Base-by-base conservation (phyloP, 1,284 basidiomycete genomes). In the Cutaneotrichosporon cutaneum region DNA sequence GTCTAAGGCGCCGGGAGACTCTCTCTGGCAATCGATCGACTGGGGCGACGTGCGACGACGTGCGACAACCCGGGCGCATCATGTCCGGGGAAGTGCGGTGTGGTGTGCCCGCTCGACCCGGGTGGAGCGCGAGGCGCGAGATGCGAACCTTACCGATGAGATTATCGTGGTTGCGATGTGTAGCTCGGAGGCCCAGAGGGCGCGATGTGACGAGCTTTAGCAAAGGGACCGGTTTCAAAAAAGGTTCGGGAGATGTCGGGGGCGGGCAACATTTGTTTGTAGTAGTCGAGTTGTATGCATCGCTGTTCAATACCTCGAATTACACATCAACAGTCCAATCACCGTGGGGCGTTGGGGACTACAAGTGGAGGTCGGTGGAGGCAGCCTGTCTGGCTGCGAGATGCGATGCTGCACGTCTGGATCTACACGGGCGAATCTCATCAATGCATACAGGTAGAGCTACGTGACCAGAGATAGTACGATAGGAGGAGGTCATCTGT, bases 21-120 rank as follows among this genome's bases (percentile, higher is more conserved):
- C n/a, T n/a, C n/a, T n/a, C n/a, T n/a, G n/a, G n/a, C n/a, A n/a
- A n/a, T n/a, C n/a, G n/a, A n/a, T n/a, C n/a, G n/a, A n/a, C 16
- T 13, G 18, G 16, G 4, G 39, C 16, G 16, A 13, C 5, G 35
- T 36, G 35, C 35, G 35, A 36, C 35, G 14, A 39, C 18, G 36
- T 5, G 14, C 13, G 33, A 33, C 33, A 13, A 36, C 39, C 30
- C 30, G 30, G 30, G 39, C 18, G 16, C 16, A 5, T 18, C 16
- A 42, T 42, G 39, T 42, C 39, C 39, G 39, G 39, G 39, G 39
- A 42, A 42, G 39, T 42, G 18, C 39, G 39, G 39, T 42, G 39
- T 18, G 39, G 39, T 42, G 16, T 42, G 18, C 13, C 39, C 39
- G 39, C 39, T 42, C 39, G 39, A 42, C 30, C 30, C 30, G 5